Conservation (phyloP, 352 stramenopile species). For the Phytophthora brassicae region DNA sequence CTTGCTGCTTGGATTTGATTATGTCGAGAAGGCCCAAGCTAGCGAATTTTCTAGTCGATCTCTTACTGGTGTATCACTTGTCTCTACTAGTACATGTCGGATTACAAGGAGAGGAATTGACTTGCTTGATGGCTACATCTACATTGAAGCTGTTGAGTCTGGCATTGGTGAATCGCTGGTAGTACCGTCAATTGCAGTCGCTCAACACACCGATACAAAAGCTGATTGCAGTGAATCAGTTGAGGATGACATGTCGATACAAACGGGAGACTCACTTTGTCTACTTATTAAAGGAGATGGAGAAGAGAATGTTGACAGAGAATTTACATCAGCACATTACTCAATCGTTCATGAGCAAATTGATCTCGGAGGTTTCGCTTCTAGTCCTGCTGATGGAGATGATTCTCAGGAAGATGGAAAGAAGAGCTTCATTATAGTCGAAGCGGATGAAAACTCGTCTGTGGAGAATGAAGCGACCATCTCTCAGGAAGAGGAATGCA, state of each 20-base stretch:
- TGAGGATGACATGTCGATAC: background rate
- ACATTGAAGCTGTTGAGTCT: slow-evolving; percentile 40
- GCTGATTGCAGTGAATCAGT: background rate
- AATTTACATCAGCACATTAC: background rate
- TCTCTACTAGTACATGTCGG: background rate
- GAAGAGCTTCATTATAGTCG: background rate
- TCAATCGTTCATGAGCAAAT: background rate
- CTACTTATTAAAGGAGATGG: background rate
- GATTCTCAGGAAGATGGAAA: background rate
- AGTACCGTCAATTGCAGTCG: background rate
- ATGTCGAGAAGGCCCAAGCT: slow-evolving; percentile 27
- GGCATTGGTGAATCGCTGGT: background rate
- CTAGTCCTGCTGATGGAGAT: background rate
- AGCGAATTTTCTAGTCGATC: background rate
- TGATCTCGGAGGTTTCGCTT: background rate
- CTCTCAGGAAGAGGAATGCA: slow-evolving; percentile 1
- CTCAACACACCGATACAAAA: background rate
- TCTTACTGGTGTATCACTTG: background rate
- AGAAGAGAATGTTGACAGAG: background rate
- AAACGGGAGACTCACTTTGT: background rate
- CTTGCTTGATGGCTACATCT: slow-evolving; percentile 35
- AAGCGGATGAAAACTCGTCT: background rate
- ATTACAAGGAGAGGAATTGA: slow-evolving; percentile 11
- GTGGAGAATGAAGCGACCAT: background rate
- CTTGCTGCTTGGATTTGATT: slow-evolving; percentile 39